Conservation (phyloP, 345 rosid genomes). For the Sisymbrium altissimum region DNA sequence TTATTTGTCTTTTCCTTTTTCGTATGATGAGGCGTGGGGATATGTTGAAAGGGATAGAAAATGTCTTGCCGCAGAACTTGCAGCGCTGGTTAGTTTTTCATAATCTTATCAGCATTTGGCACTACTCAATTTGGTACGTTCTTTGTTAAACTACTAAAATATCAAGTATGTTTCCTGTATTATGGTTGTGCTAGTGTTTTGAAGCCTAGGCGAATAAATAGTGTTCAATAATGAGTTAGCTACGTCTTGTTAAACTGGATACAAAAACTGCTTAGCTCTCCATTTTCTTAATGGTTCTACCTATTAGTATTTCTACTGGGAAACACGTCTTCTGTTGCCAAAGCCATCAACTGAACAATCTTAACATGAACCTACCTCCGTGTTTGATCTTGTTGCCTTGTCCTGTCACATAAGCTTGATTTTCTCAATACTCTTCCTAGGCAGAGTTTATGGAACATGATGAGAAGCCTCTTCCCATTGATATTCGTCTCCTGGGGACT, state of each 20-base stretch:
- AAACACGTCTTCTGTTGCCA: no score
- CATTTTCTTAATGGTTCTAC: no score
- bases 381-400: slow-evolving; percentile 11
- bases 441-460: slow-evolving; percentile 99
- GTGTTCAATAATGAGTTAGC: slow-evolving; percentile 3
- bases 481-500: slow-evolving; percentile 98
- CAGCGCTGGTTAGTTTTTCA: no score
- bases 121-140: slow-evolving; percentile 77
- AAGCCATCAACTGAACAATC: no score
- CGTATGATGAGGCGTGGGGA: no score
- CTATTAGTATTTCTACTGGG: no score
- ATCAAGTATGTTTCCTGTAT: slow-evolving; percentile 5
- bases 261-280: slow-evolving; percentile 8
- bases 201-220: slow-evolving; percentile 18
- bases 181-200: slow-evolving; percentile 19
- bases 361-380: neutral
- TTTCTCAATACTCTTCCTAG: slow-evolving; percentile 40
- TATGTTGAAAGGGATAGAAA: no score
- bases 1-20: no score
- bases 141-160: slow-evolving; percentile 9
- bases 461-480: slow-evolving; percentile 97
- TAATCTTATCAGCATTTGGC: no score
- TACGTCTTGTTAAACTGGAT: slow-evolving; percentile 7
- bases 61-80: no score
- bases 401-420: slow-evolving; percentile 21